phyloP scores from a whole-genome alignment of 331 rosid genomes.

The Acacia concinna region DNA sequence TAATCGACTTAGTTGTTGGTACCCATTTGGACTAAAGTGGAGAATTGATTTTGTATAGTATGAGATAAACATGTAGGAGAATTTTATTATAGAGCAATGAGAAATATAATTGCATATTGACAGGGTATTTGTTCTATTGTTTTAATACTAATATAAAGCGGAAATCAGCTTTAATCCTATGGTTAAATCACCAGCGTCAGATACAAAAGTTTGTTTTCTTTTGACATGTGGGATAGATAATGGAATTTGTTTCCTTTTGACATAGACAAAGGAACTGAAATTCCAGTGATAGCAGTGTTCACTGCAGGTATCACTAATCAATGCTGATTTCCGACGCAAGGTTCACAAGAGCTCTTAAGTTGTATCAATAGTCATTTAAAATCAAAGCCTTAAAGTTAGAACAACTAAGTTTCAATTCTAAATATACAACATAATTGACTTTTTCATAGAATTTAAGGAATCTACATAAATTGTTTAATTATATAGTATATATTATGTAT shows the following conservation, averaged over 20 bases:
- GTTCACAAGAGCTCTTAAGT: not conserved
- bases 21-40: no score
- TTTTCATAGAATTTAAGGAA: no score
- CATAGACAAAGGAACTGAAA: not conserved
- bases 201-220: not conserved
- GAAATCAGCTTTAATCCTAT: not conserved
- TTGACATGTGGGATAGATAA: no score
- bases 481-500: no score
- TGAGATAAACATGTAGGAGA: not conserved
- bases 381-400: no score
- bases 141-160: not conserved
- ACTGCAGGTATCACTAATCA: not conserved
- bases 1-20: no score
- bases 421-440: no score
- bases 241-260: not conserved
- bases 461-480: no score
- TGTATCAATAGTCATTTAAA: not conserved
- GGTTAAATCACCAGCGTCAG: not conserved
- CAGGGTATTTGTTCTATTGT: not conserved
- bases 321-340: not conserved
- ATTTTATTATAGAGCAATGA: no score
- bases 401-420: no score
- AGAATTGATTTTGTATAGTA: no score
- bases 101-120: not conserved
- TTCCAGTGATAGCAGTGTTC: not conserved